These are phyloP conservation scores for Pythium scleroteichum DNA, from an alignment of 352 stramenopile species.

Conservation along the genomic window DNA sequence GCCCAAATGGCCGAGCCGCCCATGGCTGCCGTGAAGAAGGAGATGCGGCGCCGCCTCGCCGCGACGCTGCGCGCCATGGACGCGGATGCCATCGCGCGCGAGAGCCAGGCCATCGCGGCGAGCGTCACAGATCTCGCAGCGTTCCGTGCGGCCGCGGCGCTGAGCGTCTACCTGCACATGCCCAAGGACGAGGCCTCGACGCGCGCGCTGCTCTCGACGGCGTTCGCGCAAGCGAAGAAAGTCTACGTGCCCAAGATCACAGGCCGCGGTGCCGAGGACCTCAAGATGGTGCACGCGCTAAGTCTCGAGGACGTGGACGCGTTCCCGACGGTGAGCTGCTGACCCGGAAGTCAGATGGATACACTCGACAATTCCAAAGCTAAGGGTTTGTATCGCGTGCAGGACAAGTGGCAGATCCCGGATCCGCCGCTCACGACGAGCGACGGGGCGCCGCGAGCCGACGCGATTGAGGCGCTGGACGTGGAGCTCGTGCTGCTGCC, in stretches of 20 bases:
- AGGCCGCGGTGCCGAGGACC: conserved; percentile 56
- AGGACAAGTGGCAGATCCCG: conserved; percentile 90
- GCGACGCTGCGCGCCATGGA: conserved; percentile 41
- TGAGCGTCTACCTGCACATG: conserved; percentile 89
- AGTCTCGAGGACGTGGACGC: conserved; percentile 66
- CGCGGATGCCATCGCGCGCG: conserved; percentile 41
- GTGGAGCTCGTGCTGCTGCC: conserved; percentile 83
- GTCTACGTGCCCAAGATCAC: conserved; percentile 91
- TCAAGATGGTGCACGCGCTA: conserved; percentile 72
- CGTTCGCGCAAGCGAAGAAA: conserved; percentile 67
- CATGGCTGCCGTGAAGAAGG: conserved; percentile 47
- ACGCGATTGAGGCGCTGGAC: conserved; percentile 49
- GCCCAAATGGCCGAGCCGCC: conserved; percentile 1
- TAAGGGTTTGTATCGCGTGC: neutral
- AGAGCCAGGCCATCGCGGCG: conserved; percentile 53
- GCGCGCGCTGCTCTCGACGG: conserved; percentile 39
- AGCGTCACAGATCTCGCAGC: conserved; percentile 52
- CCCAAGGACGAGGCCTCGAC: conserved; percentile 71
- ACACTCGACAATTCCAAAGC: too few species aligned
- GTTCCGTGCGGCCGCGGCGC: conserved; percentile 38
- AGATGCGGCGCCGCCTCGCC: conserved; percentile 60
- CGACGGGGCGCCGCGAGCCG: conserved; percentile 31
- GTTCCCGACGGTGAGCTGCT: conserved; percentile 71
- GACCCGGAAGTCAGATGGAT: neutral
- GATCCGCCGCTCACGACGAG: conserved; percentile 52